Evolutionary conservation across 2,329 filamentous ascomycete genomes (phyloP).

Genomic region (Botryosphaeria agaves): DNA sequence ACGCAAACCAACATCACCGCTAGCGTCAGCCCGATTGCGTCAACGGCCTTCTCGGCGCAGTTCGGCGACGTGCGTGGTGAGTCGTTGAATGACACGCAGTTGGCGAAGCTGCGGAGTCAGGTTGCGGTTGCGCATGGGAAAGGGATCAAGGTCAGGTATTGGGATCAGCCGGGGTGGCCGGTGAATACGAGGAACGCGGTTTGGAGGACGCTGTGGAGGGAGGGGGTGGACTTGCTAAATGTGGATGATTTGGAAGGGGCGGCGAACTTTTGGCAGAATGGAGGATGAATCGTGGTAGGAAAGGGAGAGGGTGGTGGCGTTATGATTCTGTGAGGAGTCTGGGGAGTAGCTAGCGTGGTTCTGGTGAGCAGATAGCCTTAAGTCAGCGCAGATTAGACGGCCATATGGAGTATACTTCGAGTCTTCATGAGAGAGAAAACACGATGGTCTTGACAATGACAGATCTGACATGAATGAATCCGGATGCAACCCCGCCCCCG

Average conservation of each 20-base stretch:
- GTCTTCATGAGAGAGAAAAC: too few relatives aligned
- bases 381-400: too few relatives aligned
- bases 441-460: too few relatives aligned
- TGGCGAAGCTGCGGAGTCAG: conserved; percentile 33
- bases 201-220: conserved; percentile 38
- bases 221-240: conserved; percentile 44
- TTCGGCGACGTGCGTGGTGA: conserved; percentile 20
- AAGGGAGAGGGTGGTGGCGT: too few relatives aligned
- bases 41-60: conserved; percentile 28
- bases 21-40: conserved; percentile 35
- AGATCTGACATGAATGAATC: too few relatives aligned
- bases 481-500: too few relatives aligned
- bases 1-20: conserved; percentile 27
- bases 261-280: conserved; percentile 22
- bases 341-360: too few relatives aligned
- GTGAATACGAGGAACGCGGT: conserved; percentile 39
- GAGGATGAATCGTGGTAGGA: conserved; percentile 1
- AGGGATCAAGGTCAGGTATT: conserved; percentile 44
- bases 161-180: conserved; percentile 44
- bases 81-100: conserved; percentile 29
- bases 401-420: too few relatives aligned
- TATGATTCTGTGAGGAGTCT: too few relatives aligned
- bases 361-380: too few relatives aligned
- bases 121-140: conserved; percentile 34
- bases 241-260: conserved; percentile 43